Base-by-base conservation (phyloP, 2,329 filamentous ascomycete species). In the Drechslerella dactyloides region DNA sequence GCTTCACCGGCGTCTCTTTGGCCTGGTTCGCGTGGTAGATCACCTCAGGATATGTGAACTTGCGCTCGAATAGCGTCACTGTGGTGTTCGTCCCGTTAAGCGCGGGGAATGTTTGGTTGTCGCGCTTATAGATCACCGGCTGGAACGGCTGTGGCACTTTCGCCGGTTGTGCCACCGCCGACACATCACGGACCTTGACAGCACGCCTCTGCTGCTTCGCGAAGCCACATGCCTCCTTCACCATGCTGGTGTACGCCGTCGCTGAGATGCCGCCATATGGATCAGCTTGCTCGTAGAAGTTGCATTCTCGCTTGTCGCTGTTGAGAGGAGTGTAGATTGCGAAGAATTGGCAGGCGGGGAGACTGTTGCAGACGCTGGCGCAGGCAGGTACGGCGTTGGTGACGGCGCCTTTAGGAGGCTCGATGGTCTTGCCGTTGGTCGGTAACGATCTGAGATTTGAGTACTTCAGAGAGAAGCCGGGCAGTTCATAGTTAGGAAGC, bases 151-250 rank as follows among this genome's bases (percentile, higher is more conserved):
- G 5, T 54, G 19, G 23, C 6, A 51, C 10, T 6, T 19, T 55
- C 19, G 33, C 21, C n/a, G 17, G n/a, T 1, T 35, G 15, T 13
- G 21, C 2, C 15, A 33, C 24, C 23, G 27, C 35, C 15, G 10
- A 13, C 2, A 27, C 15, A 7, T 51, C 44, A 17, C 37, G 37
- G n/a, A 24, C 11, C 13, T 55, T 40, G 11, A n/a, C 3, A 11
- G 17, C 21, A 3, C 15, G 5, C 10, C 15, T 6, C 15, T 69
- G 19, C 17, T 55, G 17, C 42, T 54, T 70, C 35, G 59, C 58
- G 33, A 35, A 70, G 21, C 59, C 66, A 21, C 59, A 70, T 7
- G 63, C 37, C 27, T 70, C 66, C 23, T 44, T 59, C 13, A 70
- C 66, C 13, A 58, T 42, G 11, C 48, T 35, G 2, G 40, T 44